Evolutionary conservation across 176 grass and related monocot genomes (phyloP), one percentile per base, ranked within the genome.

Genomic region (Oryza rufipogon): DNA sequence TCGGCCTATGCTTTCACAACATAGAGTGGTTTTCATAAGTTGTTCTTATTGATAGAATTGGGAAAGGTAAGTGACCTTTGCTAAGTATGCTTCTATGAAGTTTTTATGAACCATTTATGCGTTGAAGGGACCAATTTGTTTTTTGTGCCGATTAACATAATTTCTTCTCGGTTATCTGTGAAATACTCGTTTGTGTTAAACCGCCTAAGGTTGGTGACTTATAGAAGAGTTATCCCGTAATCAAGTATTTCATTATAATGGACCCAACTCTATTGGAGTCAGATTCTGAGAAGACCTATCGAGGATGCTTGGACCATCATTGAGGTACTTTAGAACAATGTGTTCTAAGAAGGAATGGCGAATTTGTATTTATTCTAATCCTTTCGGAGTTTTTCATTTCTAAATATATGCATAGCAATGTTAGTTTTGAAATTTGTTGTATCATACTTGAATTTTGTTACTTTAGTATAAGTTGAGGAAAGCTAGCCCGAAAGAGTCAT

Each of bases 221-320:
- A 11, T 75, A 33, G 63, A 72, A 77, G 66, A 85, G 94, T 64
- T 25, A 39, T 39, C 19, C 80, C 28, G 64, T 97, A 32, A 84
- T 97, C 54, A 94, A 76, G 72, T 28, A 86, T 4, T 92, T 92
- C 10, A 46, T 38, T 39, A 72, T 90, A 12, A 89, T 63, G 54
- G 85, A 94, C 81, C 39, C 78, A n/a, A 74, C 67, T 49, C 86
- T 93, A 73, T 67, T 45, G 61, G 90, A 89, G 76, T 93, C 79
- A 71, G 49, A 54, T 54, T 54, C 4, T 54, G 4, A 17, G 4
- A 54, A 54, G 9, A 14, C 45, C 73, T 74, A 20, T 67, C 13
- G 14, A 52, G 33, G 76, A 68, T 74, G 58, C 34, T 12, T 56
- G 58, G 33, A 66, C 42, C 17, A 58, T 7, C 5, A 64, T 47